phyloP scores from a whole-genome alignment of 192 early-diverging fungal species.

The Linnemannia hyalina region DNA sequence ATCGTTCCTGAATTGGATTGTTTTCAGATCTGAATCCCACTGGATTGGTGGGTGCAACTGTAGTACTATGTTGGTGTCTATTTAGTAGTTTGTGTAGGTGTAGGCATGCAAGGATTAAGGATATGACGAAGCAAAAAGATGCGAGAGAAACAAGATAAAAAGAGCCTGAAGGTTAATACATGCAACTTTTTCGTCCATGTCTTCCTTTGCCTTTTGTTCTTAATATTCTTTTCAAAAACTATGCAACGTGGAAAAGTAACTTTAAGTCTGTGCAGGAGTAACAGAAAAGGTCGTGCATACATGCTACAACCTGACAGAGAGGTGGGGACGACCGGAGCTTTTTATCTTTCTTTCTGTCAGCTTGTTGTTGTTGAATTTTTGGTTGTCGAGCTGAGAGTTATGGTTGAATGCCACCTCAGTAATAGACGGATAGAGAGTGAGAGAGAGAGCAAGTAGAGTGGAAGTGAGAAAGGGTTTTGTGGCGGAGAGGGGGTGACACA shows the following conservation, averaged over 20 bases:
- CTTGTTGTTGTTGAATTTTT: neutral
- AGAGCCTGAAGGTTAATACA: neutral
- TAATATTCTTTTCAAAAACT: neutral
- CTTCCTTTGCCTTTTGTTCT: neutral
- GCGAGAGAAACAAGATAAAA: neutral
- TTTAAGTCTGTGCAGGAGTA: neutral
- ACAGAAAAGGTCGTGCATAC: neutral
- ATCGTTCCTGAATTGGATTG: conserved; percentile 14
- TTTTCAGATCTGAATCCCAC: too few species aligned
- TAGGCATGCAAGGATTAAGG: neutral
- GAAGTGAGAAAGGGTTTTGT: neutral
- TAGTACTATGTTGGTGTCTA: too few species aligned
- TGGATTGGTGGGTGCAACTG: too few species aligned
- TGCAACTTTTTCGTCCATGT: too few species aligned
- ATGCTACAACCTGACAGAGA: neutral
- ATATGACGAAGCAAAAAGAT: neutral
- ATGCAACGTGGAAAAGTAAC: neutral
- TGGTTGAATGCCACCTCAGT: too few species aligned
- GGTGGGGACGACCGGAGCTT: neutral
- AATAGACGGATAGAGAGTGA: neutral
- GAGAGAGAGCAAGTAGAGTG: neutral
- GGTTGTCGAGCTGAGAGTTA: neutral
- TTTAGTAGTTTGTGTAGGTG: neutral
- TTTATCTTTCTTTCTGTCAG: neutral
- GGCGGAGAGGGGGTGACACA: neutral